Evolutionary conservation across 441 rosid species (phyloP).

Genomic region (Gossypium trilobum): DNA sequence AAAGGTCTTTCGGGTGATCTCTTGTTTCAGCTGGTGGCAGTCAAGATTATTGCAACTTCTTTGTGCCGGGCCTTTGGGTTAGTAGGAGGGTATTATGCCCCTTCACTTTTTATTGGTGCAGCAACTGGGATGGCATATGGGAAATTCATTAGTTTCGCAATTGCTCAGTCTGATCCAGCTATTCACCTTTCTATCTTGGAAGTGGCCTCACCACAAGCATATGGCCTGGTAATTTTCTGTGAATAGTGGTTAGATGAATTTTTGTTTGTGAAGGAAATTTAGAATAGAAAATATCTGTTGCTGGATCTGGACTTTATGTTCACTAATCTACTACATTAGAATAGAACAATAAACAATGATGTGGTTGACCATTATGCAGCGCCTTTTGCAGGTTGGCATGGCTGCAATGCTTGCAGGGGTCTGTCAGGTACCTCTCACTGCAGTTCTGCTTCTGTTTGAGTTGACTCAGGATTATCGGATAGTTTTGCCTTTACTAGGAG

Average conservation of each 20-base stretch:
- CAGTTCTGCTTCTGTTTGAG: constrained; percentile 82
- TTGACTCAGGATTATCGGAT: constrained; percentile 87
- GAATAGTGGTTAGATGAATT: background rate
- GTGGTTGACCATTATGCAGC: background rate
- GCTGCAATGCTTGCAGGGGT: constrained; percentile 99
- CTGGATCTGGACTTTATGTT: background rate
- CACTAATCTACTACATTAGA: background rate
- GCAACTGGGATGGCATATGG: constrained; percentile 96
- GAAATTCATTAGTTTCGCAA: constrained; percentile 56
- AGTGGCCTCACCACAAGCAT: constrained; percentile 93
- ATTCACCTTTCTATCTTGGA: constrained; percentile 60
- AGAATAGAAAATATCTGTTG: too few species aligned
- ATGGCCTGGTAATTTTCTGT: constrained; percentile 71
- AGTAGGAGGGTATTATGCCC: constrained; percentile 91
- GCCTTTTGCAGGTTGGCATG: constrained; percentile 76
- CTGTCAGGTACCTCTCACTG: constrained; percentile 92
- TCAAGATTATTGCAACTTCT: constrained; percentile 84
- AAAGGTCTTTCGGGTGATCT: constrained; percentile 68
- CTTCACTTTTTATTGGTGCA: constrained; percentile 93
- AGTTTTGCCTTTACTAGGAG: constrained; percentile 79
- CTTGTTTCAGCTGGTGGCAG: constrained; percentile 71
- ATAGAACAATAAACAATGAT: background rate
- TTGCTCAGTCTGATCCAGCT: constrained; percentile 44
- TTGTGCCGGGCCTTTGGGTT: constrained; percentile 83
- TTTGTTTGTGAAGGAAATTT: background rate